Base-by-base conservation (phyloP, 2,329 filamentous ascomycete genomes). In the Sarocladium strictum region DNA sequence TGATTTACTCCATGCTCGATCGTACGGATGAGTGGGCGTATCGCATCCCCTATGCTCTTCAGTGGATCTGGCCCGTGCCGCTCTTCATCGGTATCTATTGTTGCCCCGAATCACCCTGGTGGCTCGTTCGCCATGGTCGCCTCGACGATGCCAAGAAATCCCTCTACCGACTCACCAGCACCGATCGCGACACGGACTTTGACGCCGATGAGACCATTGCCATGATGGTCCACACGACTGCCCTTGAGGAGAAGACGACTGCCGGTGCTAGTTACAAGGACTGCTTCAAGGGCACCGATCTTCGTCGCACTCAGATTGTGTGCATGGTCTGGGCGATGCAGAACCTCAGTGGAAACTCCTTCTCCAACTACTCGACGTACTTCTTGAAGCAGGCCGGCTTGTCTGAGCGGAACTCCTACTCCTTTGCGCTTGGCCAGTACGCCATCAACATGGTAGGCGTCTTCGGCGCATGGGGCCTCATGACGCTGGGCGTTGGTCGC, bases 221-320 rank as follows among this genome's bases (percentile, higher is more conserved):
- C 62, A 95, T 96, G 89, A 96, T 96, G 88, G 83, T 90, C 1
- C 89, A 95, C 65, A 96, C 90, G 0, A 92, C 88, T 0, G 86
- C 87, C 0, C 74, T 95, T 11, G 91, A 96, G 67, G 79, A 89
- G 64, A 79, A 81, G 69, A 87, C 90, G 53, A 91, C 88, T 3
- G 72, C 74, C 6, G 90, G 90, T 27, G 83, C 88, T 5, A 84
- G 78, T 53, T 96, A 94, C 68, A 70, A 81, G 62, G 90, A 96
- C 68, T 96, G 90, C 72, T 95, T 96, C 79, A 85, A 79, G 66
- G 90, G 90, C 11, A 80, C 81, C 12, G 86, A 96, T 65, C 74
- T 86, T 49, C 86, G 90, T 56, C 83, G 91, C 24, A 96, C 90
- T 2, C 90, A 79, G 71, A 81, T 85, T 59, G 81, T 84, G 3